Base-by-base conservation (phyloP, 108 stramenopile species). In the Cyclotella sp. region DNA sequence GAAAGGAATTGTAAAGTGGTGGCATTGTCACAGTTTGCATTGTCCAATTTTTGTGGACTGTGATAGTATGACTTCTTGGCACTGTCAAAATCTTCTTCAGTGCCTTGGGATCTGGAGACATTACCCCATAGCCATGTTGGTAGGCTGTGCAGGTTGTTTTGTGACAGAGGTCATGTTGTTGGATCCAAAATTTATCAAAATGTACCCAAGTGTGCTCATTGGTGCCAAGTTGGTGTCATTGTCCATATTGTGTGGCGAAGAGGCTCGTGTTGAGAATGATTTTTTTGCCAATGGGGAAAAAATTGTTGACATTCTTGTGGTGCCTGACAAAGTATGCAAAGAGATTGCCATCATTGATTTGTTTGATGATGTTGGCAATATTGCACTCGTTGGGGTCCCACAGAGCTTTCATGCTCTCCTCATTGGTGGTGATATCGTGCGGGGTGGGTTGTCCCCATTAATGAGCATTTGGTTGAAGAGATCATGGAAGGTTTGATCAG, bases 91-190 rank as follows among this genome's bases (percentile, higher is more conserved):
- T 27, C 10, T 29, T 6, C 44, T 22, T 64, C 43, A n/a, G 0
- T 16, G 40, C 13, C 3, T 44, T 6, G 43, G 42, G 42, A 22
- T 44, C 24, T 43, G 42, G 42, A 22, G 3, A 19, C 44, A 21
- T 68, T 68, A 7, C 67, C 67, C 67, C 67, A 68, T 52, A 68
- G 0, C 67, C 64, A 15, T 52, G 67, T 10, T 39, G 27, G 28
- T 0, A 13, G 1, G 47, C 22, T 6, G 67, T 51, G 9, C 15
- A 8, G 0, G 28, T 24, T 13, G 51, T 19, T 52, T 53, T 5
- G 8, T 34, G 7, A 47, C 47, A 68, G 0, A 24, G 16, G 5
- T 28, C 29, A 7, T 18, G 18, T 29, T 29, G 9, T 0, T 28
- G 49, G 16, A 27, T 68, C 19, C 11, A 12, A 14, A 51, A 68